Base-by-base conservation (phyloP, 371 early-diverging fungal species). In the Mucor indicus region DNA sequence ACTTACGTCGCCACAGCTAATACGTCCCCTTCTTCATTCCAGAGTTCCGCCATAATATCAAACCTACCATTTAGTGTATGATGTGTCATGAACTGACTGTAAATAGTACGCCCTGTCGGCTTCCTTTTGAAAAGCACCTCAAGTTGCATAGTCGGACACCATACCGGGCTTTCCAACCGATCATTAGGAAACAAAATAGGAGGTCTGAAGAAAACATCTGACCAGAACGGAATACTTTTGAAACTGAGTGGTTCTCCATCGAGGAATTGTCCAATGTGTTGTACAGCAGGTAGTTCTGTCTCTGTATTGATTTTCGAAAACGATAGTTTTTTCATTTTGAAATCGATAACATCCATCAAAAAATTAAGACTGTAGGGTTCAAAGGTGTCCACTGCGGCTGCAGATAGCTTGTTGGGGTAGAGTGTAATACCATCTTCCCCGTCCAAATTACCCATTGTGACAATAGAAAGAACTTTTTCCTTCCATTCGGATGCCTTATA, bases 121-220 rank as follows among this genome's bases (percentile, higher is more conserved):
- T 54, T 55, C 17, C 55, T 31, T 44, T 76, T 76, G 55, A 76
- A 76, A 21, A 64, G 64, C 6, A 76, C 56, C 31, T 72, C 70
- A 10, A 76, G 22, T 35, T 72, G 70, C 72, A 76, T 69, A 2
- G 76, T 76, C 0, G 72, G 68, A 24, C 62, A 69, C 76, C 76
- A 76, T 3, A 64, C 49, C 1, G 49, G 50, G 3, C 64, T 62
- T 20, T 56, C 66, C 15, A 60, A 50, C 0, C 50, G 39, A 1
- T 38, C 38, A 16, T 44, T 40, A 23, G 70, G 72, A 15, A 76
- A 44, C 3, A 67, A 32, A 8, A 38, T 22, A 6, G 70, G 60
- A 9, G 72, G 72, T 1, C 70, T 51, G 21, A 69, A 48, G 16
- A 72, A 60, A 66, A 76, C 65, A 38, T 76, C 76, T 36, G 66